A percentile compares a stretch with the other conserved stretches of the same genome.
These are phyloP conservation scores for Sordariomycetes sp. DNA, from an alignment of 2,329 filamentous ascomycete species.

Conservation along the genomic window DNA sequence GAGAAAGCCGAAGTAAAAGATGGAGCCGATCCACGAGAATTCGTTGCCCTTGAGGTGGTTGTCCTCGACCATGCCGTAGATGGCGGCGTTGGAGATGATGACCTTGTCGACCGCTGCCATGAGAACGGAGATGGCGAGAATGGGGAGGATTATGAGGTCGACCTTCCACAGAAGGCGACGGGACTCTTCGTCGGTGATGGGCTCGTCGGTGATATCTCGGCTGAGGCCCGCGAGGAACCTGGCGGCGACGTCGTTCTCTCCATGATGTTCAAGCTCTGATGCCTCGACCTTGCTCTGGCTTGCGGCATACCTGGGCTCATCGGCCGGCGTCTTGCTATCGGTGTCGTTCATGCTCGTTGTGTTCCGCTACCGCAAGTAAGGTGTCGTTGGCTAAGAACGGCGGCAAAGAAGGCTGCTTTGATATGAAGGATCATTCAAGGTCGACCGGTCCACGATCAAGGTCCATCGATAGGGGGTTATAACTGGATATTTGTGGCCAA, in stretches of 20 bases:
- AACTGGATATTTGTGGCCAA: no score
- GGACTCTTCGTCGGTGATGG: background rate
- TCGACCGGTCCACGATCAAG: no score
- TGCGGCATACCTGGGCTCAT: background rate
- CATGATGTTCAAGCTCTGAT: background rate
- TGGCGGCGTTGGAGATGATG: conserved; percentile 17
- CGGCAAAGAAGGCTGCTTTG: no score
- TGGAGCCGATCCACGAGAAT: conserved; percentile 53
- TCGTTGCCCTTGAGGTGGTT: conserved; percentile 34
- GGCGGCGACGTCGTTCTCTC: background rate
- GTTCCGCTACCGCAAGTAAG: no score
- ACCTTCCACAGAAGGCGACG: background rate
- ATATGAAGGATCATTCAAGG: no score
- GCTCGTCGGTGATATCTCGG: background rate
- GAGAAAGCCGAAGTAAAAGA: conserved; percentile 24
- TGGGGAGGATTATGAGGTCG: conserved; percentile 13
- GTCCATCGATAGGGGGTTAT: no score
- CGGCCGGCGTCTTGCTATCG: background rate
- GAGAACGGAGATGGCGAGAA: conserved; percentile 45
- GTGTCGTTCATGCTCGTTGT: background rate
- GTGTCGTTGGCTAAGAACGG: no score
- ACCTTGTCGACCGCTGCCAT: conserved; percentile 46
- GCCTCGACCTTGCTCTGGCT: background rate
- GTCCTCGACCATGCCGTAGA: conserved; percentile 49
- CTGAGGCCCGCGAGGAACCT: background rate